Percentiles rank a stretch among this genome's conserved stretches.
Evolutionary conservation across 148 eudicot genomes (phyloP).

Genomic region (Nepenthes gracilis): DNA sequence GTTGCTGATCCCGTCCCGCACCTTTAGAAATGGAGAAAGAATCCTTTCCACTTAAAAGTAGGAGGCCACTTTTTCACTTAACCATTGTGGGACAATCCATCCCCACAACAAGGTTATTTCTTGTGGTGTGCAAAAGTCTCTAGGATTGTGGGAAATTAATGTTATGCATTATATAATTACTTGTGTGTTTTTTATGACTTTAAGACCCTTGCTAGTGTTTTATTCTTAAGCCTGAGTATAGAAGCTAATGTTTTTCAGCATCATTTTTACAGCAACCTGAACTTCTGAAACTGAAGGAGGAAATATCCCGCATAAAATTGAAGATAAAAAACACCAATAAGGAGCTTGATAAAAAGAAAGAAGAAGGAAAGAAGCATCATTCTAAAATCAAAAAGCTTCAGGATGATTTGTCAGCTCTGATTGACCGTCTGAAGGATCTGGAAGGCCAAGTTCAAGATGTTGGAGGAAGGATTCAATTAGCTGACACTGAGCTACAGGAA

Average conservation of each 20-base stretch:
- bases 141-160: too few relatives aligned
- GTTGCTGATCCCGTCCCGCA: too few relatives aligned
- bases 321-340: conserved; percentile 69
- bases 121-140: too few relatives aligned
- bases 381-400: conserved; percentile 63
- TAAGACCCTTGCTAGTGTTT: not conserved
- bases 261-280: conserved; percentile 70
- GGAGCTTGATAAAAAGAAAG: conserved; percentile 80
- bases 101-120: too few relatives aligned
- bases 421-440: conserved; percentile 44
- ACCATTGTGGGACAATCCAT: too few relatives aligned
- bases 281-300: conserved; percentile 66
- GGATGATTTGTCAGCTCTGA: conserved; percentile 51
- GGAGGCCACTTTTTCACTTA: too few relatives aligned
- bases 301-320: conserved; percentile 49
- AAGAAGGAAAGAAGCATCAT: conserved; percentile 64
- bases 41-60: too few relatives aligned
- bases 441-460: conserved; percentile 53
- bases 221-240: not conserved
- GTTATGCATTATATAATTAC: too few relatives aligned
- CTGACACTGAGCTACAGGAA: conserved; percentile 57
- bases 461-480: conserved; percentile 71
- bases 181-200: too few relatives aligned
- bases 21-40: too few relatives aligned
- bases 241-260: conserved; percentile 6